These are phyloP conservation scores for Sugiyamaella neomexicana DNA, from an alignment of 1,139 yeast species.

Conservation along the genomic window DNA sequence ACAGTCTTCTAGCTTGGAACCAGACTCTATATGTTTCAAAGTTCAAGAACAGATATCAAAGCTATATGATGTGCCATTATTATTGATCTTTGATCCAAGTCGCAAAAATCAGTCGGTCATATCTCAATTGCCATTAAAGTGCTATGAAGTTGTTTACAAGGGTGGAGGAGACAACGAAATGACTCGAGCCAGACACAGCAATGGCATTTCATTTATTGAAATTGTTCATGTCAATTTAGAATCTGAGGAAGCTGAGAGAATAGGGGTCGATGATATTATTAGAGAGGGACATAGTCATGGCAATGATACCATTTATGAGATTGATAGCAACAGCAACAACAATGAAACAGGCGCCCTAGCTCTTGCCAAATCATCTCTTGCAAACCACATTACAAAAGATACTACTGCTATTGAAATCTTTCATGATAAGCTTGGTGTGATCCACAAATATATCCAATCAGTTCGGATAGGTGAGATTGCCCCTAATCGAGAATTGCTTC, in stretches of 20 bases:
- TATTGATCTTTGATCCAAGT: constrained; percentile 28
- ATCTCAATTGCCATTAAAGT: constrained; percentile 36
- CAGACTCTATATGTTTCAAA: constrained; percentile 18
- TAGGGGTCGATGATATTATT: constrained; percentile 41
- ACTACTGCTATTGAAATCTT: constrained; percentile 38
- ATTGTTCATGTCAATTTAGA: constrained; percentile 31
- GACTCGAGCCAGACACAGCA: too few species aligned
- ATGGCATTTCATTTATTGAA: constrained; percentile 14
- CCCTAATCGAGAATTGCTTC: constrained; percentile 31
- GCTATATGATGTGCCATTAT: constrained; percentile 28
- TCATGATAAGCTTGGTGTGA: constrained; percentile 31
- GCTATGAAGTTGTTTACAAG: constrained; percentile 34
- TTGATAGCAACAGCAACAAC: not conserved
- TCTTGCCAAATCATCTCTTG: constrained; percentile 17
- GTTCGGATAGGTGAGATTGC: constrained; percentile 26
- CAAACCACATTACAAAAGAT: constrained; percentile 35
- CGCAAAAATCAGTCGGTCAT: constrained; percentile 18
- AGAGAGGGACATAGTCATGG: constrained; percentile 24
- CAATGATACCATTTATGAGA: constrained; percentile 16
- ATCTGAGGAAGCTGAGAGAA: constrained; percentile 41
- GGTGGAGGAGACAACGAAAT: constrained; percentile 27
- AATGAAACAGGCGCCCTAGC: not conserved
- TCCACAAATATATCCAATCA: constrained; percentile 31
- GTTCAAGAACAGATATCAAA: constrained; percentile 20
- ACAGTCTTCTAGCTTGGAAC: not conserved